Percentiles rank a stretch among this genome's conserved stretches.
These are phyloP conservation scores for Malus domestica DNA, from an alignment of 306 rosid species.

Conservation along the genomic window DNA sequence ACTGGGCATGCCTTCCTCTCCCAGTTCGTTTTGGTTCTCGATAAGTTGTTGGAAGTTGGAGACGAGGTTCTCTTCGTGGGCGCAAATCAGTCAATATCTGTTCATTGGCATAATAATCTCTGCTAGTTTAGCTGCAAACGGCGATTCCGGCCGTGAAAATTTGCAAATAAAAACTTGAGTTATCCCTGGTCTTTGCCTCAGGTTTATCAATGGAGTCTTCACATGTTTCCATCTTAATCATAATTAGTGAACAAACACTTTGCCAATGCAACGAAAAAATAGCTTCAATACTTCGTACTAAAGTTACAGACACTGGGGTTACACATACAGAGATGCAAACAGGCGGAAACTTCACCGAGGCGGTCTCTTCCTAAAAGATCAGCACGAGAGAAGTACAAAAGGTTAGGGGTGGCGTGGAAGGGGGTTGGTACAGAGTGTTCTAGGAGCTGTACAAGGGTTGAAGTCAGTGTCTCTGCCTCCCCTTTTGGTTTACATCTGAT, in stretches of 20 bases:
- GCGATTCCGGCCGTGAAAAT: too few relatives aligned
- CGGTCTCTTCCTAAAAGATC: not conserved
- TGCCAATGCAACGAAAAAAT: too few relatives aligned
- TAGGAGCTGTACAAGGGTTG: slow-evolving; percentile 21
- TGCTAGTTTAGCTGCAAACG: not conserved
- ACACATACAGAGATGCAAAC: not conserved
- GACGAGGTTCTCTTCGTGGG: not conserved
- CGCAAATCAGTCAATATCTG: not conserved
- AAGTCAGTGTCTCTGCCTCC: slow-evolving; percentile 32
- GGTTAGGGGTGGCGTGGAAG: slow-evolving; percentile 8
- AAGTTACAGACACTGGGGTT: not conserved
- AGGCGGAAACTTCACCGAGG: not conserved
- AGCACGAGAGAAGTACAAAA: not conserved
- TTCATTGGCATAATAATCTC: not conserved
- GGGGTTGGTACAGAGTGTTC: slow-evolving; percentile 11
- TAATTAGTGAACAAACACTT: too few relatives aligned
- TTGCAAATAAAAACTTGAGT: not conserved
- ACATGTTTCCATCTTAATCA: too few relatives aligned
- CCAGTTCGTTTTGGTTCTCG: too few relatives aligned
- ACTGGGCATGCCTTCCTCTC: too few relatives aligned
- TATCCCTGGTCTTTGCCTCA: not conserved
- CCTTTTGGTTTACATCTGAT: slow-evolving; percentile 21
- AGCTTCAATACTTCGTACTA: not conserved
- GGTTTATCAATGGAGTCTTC: not conserved
- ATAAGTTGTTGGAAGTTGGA: not conserved